A percentile compares a stretch with the other conserved stretches of the same genome.
phyloP scores from a whole-genome alignment of 2,329 filamentous ascomycete genomes.

The Lizonia empirigonia region DNA sequence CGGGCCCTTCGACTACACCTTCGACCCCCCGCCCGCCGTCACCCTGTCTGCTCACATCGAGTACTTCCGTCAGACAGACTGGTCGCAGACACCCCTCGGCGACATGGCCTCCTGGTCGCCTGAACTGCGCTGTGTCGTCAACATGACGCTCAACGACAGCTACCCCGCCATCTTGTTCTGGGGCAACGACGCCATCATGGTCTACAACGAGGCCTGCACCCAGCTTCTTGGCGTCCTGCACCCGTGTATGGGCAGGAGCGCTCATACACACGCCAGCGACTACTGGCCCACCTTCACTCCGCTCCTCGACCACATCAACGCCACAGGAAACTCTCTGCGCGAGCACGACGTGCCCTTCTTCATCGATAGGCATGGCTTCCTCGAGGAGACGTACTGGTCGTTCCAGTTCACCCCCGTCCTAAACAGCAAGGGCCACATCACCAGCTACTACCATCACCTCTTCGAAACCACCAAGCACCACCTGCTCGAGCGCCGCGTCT shows the following conservation, averaged over 20 bases:
- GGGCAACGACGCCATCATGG: constrained; percentile 44
- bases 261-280: constrained; percentile 68
- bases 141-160: constrained; percentile 67
- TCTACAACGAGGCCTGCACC: constrained; percentile 49
- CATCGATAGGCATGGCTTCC: constrained; percentile 67
- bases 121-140: constrained; percentile 75
- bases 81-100: constrained; percentile 72
- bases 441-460: constrained; percentile 75
- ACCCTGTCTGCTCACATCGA: constrained; percentile 69
- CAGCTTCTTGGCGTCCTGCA: constrained; percentile 38
- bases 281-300: constrained; percentile 56
- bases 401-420: constrained; percentile 78
- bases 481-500: constrained; percentile 30
- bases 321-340: constrained; percentile 26
- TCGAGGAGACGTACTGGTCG: constrained; percentile 80
- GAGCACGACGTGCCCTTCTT: constrained; percentile 74
- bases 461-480: constrained; percentile 72
- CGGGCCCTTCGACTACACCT: constrained; percentile 23
- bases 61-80: constrained; percentile 72
- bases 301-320: constrained; percentile 30
- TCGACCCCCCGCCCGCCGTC: constrained; percentile 13
- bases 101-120: constrained; percentile 72
- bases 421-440: constrained; percentile 69
- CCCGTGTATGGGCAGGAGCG: constrained; percentile 65
- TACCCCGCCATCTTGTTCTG: constrained; percentile 66